phyloP scores from a whole-genome alignment of 352 stramenopile genomes.

The Proteromonas lacertae region DNA sequence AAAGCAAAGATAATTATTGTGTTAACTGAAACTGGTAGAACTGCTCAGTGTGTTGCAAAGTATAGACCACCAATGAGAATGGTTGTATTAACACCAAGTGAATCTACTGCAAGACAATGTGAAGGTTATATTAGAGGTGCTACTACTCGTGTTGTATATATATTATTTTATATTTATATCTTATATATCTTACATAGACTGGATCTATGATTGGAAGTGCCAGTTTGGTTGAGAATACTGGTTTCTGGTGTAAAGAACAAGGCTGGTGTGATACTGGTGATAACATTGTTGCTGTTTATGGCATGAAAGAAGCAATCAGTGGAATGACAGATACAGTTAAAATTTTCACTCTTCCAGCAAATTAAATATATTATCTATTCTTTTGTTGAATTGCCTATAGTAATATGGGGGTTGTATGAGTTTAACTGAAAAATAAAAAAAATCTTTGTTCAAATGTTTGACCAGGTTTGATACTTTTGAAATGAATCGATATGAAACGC shows the following conservation, averaged over 20 bases:
- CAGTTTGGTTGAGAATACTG: constrained; percentile 42
- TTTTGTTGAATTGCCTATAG: no score
- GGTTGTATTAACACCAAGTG: constrained; percentile 34
- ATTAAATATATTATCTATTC: no score
- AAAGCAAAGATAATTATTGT: constrained; percentile 80
- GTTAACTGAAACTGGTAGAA: constrained; percentile 64
- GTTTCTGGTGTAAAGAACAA: constrained; percentile 36
- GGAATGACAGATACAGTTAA: constrained; percentile 59
- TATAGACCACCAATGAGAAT: constrained; percentile 52
- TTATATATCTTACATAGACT: no score
- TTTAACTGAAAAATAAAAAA: no score
- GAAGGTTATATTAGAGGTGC: background rate
- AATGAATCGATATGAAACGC: no score
- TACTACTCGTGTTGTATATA: constrained; percentile 2
- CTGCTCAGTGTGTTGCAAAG: constrained; percentile 63
- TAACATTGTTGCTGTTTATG: constrained; percentile 42
- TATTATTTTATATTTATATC: no score
- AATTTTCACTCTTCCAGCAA: constrained; percentile 20
- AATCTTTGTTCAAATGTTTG: no score
- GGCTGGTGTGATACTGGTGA: constrained; percentile 44
- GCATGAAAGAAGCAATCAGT: constrained; percentile 35
- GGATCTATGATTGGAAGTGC: constrained; percentile 37
- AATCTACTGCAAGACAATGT: constrained; percentile 15
- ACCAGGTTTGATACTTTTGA: no score
- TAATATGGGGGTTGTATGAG: no score